Base-by-base conservation (phyloP, 108 stramenopile genomes). In the Schizochytrium sp. region DNA sequence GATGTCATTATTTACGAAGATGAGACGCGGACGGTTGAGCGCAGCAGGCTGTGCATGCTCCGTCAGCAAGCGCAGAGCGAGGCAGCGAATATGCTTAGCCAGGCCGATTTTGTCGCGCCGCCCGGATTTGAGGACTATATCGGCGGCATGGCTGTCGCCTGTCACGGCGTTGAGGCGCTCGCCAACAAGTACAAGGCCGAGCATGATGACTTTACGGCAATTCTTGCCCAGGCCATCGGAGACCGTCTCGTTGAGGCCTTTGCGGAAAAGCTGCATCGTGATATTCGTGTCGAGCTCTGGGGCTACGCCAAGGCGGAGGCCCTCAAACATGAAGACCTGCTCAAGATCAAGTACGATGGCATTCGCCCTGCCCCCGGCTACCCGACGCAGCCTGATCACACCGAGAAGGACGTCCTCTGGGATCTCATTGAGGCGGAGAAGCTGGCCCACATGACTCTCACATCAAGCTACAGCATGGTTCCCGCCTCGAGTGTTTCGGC, bases 331-430 rank as follows among this genome's bases (percentile, higher is more conserved):
- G 94, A 93, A 44, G 99, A 99, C 91, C 92, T 99, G 51, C 92
- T 99, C 57, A 99, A 99, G 95, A 97, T 99, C 90, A 98, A 98
- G 92, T 99, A 99, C 93, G 96, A 98, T 63, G 99, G 99, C 48
- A 98, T 99, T 89, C 96, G 99, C 57, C 99, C 99, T 51, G 99
- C 99, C 41, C 99, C 99, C 28, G 99, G 99, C 14, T 99, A 99
- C 90, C 99, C 99, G 60, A 96, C 97, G 18, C 99, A 99, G 90
- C 99, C 99, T 23, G 99, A 99, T 90, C 99, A 99, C 94, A 99
- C 99, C 19, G 99, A 99, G 93, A 99, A 99, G 94, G 87, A 88
- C 3, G 96, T 97, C 44, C 97, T 99, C 98, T 99, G 99, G 98
- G 93, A 97, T 72, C 72, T 96, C 25, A 95, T 99, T 60, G 94